Percentiles rank a stretch among this genome's conserved stretches.
Evolutionary conservation across 371 early-diverging fungal genomes (phyloP).

Genomic region (Caulochytrium protostelioides): DNA sequence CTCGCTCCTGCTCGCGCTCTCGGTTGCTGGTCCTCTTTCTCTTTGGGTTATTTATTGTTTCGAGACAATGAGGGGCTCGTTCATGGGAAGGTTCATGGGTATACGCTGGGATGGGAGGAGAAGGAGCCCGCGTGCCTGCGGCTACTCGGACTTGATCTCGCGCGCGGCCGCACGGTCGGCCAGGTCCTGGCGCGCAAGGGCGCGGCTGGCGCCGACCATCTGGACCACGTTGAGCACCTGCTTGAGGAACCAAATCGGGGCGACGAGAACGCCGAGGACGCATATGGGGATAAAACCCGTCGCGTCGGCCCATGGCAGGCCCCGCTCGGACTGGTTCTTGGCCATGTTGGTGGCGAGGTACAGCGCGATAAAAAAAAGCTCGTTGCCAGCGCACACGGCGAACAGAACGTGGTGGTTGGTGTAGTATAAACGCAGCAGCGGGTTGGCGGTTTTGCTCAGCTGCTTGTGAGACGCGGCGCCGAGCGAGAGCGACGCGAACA

Average conservation of each 20-base stretch:
- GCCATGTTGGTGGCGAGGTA: conserved; percentile 58
- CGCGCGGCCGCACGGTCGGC: neutral
- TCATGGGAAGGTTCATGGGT: too few relatives aligned
- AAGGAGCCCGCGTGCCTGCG: too few relatives aligned
- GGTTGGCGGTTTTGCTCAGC: conserved; percentile 39
- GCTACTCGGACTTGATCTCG: too few relatives aligned
- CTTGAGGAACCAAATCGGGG: conserved; percentile 60
- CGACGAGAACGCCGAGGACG: conserved; percentile 26
- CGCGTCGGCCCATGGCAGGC: conserved; percentile 1
- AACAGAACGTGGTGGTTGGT: conserved; percentile 66
- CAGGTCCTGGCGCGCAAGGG: neutral
- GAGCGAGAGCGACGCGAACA: conserved; percentile 76
- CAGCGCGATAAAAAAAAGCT: conserved; percentile 62
- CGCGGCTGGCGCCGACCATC: conserved; percentile 44
- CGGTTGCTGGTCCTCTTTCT: too few relatives aligned
- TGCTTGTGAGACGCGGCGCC: conserved; percentile 77
- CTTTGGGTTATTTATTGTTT: too few relatives aligned
- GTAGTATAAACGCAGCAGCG: conserved; percentile 68
- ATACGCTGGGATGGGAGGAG: too few relatives aligned
- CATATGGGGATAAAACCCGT: neutral
- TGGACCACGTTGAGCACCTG: conserved; percentile 79
- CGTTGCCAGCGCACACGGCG: conserved; percentile 70
- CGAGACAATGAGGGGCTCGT: too few relatives aligned
- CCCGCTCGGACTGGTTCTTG: neutral
- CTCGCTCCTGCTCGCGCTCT: too few relatives aligned